These are phyloP conservation scores for Cucumis melo DNA, from an alignment of 306 rosid genomes.

Conservation along the genomic window DNA sequence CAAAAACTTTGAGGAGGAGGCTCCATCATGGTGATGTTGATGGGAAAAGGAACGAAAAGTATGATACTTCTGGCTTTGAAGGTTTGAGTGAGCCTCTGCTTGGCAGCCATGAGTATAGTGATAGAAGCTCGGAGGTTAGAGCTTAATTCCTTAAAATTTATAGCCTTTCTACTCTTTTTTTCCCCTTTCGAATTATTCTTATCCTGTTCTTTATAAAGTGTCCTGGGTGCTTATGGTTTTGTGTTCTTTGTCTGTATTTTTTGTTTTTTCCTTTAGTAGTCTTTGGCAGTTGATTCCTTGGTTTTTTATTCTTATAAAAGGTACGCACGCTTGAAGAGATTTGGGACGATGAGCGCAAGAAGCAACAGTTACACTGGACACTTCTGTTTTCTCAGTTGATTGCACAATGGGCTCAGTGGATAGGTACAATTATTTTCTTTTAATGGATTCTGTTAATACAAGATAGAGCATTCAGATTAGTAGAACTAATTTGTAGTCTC, in stretches of 20 bases:
- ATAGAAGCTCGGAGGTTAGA: constrained; percentile 35
- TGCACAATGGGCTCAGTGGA: constrained; percentile 84
- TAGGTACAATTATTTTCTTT: constrained; percentile 36
- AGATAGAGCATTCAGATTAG: neutral
- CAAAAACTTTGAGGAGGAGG: constrained; percentile 67
- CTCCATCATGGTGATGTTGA: constrained; percentile 81
- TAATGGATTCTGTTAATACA: neutral
- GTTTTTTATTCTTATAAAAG: constrained; percentile 14
- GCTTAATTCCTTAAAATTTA: neutral
- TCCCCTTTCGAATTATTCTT: neutral
- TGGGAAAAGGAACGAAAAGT: constrained; percentile 43
- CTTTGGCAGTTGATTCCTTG: neutral
- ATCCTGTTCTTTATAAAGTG: neutral
- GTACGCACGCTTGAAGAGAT: constrained; percentile 34
- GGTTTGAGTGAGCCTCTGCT: constrained; percentile 55
- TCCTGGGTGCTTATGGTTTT: neutral
- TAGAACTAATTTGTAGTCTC: neutral
- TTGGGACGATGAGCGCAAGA: constrained; percentile 67
- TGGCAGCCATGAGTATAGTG: constrained; percentile 25
- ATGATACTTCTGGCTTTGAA: constrained; percentile 36
- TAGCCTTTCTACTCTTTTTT: neutral
- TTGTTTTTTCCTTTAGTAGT: neutral
- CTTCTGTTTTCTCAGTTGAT: constrained; percentile 62
- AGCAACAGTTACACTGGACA: constrained; percentile 74
- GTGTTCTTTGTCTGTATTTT: neutral